Percentiles rank a stretch among this genome's conserved stretches.
These are phyloP conservation scores for Eremothecium coryli DNA, from an alignment of 1,139 yeast genomes.

Conservation along the genomic window DNA sequence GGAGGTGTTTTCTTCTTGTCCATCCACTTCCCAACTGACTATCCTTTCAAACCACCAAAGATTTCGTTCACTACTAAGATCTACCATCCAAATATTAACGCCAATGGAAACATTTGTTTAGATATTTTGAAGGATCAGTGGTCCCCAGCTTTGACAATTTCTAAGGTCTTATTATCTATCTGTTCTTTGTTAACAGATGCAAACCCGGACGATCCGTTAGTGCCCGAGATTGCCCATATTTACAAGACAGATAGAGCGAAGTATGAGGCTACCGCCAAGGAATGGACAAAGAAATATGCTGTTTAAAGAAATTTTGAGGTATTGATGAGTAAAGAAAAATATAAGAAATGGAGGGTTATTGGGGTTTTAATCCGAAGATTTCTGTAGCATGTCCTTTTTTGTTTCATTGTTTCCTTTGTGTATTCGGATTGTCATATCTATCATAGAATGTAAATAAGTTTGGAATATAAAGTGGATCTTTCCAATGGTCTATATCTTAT, in stretches of 20 bases:
- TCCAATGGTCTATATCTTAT: not conserved
- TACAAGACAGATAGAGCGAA: conserved; percentile 91
- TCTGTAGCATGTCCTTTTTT: conserved; percentile 6
- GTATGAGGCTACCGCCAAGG: conserved; percentile 95
- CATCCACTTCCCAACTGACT: conserved; percentile 90
- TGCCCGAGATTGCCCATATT: conserved; percentile 95
- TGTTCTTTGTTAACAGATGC: conserved; percentile 93
- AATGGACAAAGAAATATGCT: conserved; percentile 98
- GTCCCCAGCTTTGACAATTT: conserved; percentile 86
- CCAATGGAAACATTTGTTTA: conserved; percentile 78
- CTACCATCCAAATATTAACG: conserved; percentile 85
- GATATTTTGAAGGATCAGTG: conserved; percentile 83
- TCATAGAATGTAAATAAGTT: conserved; percentile 5
- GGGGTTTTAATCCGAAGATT: not conserved
- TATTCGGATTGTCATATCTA: conserved; percentile 6
- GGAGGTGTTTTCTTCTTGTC: conserved; percentile 89
- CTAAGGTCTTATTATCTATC: conserved; percentile 80
- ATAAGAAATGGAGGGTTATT: conserved; percentile 3
- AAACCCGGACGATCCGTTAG: conserved; percentile 97
- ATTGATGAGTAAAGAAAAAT: conserved; percentile 10
- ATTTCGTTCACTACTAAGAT: conserved; percentile 84
- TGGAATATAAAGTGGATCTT: conserved; percentile 1
- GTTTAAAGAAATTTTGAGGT: conserved; percentile 43
- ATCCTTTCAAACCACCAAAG: conserved; percentile 91
- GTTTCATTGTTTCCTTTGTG: conserved; percentile 2